A percentile compares a stretch with the other conserved stretches of the same genome.
Conservation (phyloP, 2,329 filamentous ascomycete species). For the Fusarium heterosporum region DNA sequence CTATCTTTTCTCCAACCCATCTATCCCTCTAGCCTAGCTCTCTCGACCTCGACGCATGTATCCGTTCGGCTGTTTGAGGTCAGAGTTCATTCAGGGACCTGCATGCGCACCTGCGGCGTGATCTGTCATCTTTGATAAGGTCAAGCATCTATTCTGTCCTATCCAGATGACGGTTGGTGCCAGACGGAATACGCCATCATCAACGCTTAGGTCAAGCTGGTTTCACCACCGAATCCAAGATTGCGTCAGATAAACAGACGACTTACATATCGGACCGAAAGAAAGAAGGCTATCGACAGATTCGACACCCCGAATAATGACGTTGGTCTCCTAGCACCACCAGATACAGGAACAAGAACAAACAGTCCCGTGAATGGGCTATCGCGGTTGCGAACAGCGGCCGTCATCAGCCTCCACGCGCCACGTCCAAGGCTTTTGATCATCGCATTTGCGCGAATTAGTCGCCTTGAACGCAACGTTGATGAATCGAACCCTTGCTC, state of each 20-base stretch:
- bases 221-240: conserved; percentile 15
- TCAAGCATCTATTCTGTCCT: conserved; percentile 4
- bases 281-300: conserved; percentile 15
- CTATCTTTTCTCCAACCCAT: conserved; percentile 17
- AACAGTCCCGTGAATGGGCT: conserved; percentile 6
- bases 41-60: conserved; percentile 30
- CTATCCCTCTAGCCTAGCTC: conserved; percentile 17
- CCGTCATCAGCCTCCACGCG: not conserved
- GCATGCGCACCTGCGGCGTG: conserved; percentile 15
- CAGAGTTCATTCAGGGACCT: conserved; percentile 15
- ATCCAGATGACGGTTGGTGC: not conserved
- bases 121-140: conserved; percentile 16
- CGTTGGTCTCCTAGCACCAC: conserved; percentile 16
- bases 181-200: conserved; percentile 16
- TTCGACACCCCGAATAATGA: conserved; percentile 27
- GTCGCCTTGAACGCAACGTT: conserved; percentile 17
- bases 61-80: conserved; percentile 19
- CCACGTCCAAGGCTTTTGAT: not conserved
- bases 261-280: not conserved
- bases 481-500: conserved; percentile 19
- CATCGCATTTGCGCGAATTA: conserved; percentile 27
- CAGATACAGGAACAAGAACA: conserved; percentile 15
- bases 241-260: conserved; percentile 4
- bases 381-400: conserved; percentile 1
- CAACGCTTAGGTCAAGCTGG: not conserved